Conservation (phyloP, 2,329 filamentous ascomycete genomes). For the Exophiala bonariae region DNA sequence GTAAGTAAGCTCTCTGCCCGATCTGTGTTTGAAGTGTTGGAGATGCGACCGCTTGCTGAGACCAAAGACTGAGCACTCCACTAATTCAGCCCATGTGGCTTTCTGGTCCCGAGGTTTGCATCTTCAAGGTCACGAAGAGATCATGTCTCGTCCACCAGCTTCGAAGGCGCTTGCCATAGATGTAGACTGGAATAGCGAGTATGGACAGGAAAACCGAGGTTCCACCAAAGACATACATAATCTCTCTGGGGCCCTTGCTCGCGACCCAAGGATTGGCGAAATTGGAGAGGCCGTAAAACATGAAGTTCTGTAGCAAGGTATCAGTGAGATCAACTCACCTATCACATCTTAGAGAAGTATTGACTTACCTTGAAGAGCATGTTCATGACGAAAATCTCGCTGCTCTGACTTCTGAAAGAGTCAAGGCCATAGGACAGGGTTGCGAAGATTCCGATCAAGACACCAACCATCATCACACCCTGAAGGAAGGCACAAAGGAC, state of each 20-base stretch:
- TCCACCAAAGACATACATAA: slow-evolving; percentile 33
- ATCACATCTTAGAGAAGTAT: background rate
- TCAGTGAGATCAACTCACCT: background rate
- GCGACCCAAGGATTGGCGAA: slow-evolving; percentile 33
- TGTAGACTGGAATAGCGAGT: slow-evolving; percentile 30
- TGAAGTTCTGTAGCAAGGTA: slow-evolving; percentile 28
- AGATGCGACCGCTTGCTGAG: too few relatives aligned
- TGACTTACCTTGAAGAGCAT: slow-evolving; percentile 30
- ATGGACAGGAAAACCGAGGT: slow-evolving; percentile 29
- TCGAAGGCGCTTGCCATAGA: slow-evolving; percentile 28
- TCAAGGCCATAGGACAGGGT: slow-evolving; percentile 29
- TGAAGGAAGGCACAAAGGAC: slow-evolving; percentile 32
- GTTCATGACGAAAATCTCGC: slow-evolving; percentile 34
- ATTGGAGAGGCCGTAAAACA: slow-evolving; percentile 32
- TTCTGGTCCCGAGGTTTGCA: slow-evolving; percentile 20
- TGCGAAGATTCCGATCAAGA: slow-evolving; percentile 31
- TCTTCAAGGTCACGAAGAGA: slow-evolving; percentile 22
- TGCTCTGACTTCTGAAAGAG: slow-evolving; percentile 30
- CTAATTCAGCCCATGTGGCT: slow-evolving; percentile 15
- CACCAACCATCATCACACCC: slow-evolving; percentile 31
- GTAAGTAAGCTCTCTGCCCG: too few relatives aligned
- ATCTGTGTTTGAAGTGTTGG: too few relatives aligned
- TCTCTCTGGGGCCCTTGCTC: slow-evolving; percentile 25
- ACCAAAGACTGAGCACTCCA: too few relatives aligned
- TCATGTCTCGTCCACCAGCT: slow-evolving; percentile 24